phyloP scores from a whole-genome alignment of 257 asterid genomes.

The Ballota nigra region DNA sequence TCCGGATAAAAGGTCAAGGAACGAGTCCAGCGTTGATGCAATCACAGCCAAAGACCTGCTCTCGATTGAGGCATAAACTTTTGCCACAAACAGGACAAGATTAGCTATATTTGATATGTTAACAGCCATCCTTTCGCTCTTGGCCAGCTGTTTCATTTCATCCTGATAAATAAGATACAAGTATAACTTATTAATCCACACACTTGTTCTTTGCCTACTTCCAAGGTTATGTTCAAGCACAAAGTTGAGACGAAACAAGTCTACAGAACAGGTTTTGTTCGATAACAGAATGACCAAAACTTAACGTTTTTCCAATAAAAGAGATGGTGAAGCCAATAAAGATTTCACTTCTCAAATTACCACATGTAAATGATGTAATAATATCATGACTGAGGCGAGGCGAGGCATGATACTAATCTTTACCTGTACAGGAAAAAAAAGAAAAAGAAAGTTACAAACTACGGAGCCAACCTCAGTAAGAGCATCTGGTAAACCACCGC shows the following conservation, averaged over 20 bases:
- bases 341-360: slow-evolving; percentile 8
- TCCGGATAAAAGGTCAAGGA: slow-evolving; percentile 85
- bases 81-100: slow-evolving; percentile 68
- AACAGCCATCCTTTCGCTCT: slow-evolving; percentile 75
- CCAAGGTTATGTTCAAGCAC: slow-evolving; percentile 1
- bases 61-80: slow-evolving; percentile 73
- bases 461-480: slow-evolving; percentile 51
- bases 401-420: background rate
- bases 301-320: background rate
- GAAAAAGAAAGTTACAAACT: background rate
- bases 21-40: slow-evolving; percentile 88
- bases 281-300: slow-evolving; percentile 1
- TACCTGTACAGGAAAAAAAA: background rate
- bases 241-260: slow-evolving; percentile 11
- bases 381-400: slow-evolving; percentile 7
- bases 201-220: background rate
- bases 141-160: slow-evolving; percentile 66
- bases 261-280: background rate
- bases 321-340: background rate
- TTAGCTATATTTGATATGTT: slow-evolving; percentile 67
- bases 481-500: slow-evolving; percentile 56
- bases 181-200: background rate
- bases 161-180: slow-evolving; percentile 44
- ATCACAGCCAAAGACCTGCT: slow-evolving; percentile 94
- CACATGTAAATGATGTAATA: background rate